Evolutionary conservation across 306 rosid species (phyloP).

Genomic region (Inga leiocalycina): DNA sequence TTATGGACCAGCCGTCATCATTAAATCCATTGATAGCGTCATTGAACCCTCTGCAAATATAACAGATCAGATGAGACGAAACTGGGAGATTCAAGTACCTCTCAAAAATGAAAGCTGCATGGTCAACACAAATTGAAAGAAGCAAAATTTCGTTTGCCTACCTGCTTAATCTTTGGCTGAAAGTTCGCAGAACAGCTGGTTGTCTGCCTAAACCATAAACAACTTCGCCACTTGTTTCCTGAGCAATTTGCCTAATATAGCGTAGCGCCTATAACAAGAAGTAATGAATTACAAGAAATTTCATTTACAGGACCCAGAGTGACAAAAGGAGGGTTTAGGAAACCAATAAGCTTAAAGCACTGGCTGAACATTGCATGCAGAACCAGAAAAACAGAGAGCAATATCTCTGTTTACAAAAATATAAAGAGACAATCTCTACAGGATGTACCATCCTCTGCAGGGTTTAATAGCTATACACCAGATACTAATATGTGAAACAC

Average conservation of each 20-base stretch:
- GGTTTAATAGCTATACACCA: not conserved
- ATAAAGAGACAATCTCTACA: not conserved
- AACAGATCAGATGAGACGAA: conserved; percentile 4
- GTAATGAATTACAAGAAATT: conserved; percentile 29
- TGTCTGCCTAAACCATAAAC: conserved; percentile 97
- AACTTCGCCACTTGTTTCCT: conserved; percentile 94
- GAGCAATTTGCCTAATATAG: conserved; percentile 89
- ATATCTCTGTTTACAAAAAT: not conserved
- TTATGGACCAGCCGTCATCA: conserved; percentile 79
- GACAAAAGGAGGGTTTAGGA: not conserved
- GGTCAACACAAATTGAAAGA: not conserved
- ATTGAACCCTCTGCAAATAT: conserved; percentile 64
- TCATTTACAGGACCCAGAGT: not conserved
- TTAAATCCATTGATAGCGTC: conserved; percentile 81
- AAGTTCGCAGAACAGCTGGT: conserved; percentile 92
- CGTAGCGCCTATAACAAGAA: conserved; percentile 72
- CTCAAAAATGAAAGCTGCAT: not conserved
- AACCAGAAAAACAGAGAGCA: not conserved
- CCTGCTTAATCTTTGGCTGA: conserved; percentile 94
- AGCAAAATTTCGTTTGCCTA: not conserved
- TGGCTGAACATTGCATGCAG: not conserved
- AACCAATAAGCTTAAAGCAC: not conserved
- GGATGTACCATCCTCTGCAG: not conserved
- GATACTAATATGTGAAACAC: not conserved
- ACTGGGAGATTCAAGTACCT: not conserved